phyloP scores from a whole-genome alignment of 108 stramenopile genomes.

The Heterococcus sp. region DNA sequence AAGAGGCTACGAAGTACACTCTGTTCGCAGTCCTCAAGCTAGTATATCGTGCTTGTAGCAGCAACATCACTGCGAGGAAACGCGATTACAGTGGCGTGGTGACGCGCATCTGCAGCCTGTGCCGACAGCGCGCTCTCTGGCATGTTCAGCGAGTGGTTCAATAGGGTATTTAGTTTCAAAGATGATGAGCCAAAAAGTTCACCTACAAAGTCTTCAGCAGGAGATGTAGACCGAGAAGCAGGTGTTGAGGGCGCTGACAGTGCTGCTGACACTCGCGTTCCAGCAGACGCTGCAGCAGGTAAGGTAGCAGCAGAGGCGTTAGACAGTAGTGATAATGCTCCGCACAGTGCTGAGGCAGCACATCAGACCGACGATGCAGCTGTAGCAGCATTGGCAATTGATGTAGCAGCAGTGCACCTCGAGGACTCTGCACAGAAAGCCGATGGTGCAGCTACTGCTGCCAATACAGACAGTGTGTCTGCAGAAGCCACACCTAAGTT shows the following conservation, averaged over 20 bases:
- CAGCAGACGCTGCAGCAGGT: background rate
- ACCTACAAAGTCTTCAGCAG: background rate
- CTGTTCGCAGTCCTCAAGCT: no score
- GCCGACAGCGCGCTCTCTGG: no score
- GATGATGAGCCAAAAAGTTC: background rate
- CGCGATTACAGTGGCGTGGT: no score
- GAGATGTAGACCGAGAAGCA: background rate
- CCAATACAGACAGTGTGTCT: no score
- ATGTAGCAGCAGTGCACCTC: background rate
- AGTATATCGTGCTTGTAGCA: no score
- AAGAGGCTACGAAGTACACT: no score
- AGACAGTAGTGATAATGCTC: no score
- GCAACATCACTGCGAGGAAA: no score
- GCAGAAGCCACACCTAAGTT: constrained; percentile 3
- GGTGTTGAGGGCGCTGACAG: background rate
- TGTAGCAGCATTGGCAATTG: constrained; percentile 1
- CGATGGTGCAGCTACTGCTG: constrained; percentile 1
- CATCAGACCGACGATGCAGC: background rate
- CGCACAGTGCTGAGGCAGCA: background rate
- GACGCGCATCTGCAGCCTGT: no score
- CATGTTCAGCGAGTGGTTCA: no score
- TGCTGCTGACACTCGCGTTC: background rate
- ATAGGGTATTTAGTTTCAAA: no score
- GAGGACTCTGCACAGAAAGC: background rate
- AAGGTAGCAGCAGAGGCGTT: background rate